Percentiles rank a stretch among this genome's conserved stretches.
Evolutionary conservation across 139 green algal genomes (phyloP).

Genomic region (Chlorella sp.): DNA sequence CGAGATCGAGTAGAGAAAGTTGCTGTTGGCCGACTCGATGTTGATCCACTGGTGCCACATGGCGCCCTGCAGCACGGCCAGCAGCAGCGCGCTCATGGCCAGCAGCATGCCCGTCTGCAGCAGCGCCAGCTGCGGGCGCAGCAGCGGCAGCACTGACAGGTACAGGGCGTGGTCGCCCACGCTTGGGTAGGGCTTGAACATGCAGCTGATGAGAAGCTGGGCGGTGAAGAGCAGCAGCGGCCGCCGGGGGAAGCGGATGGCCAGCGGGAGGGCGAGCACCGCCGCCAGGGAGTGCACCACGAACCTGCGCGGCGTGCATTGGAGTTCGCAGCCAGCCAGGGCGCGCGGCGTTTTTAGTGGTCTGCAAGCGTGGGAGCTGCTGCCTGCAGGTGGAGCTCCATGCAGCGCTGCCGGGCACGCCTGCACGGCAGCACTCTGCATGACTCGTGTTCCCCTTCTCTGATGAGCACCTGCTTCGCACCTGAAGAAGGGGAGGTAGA

Average conservation of each 20-base stretch:
- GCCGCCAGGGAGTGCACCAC: slow-evolving; percentile 40
- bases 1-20: slow-evolving; percentile 80
- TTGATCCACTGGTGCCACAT: slow-evolving; percentile 74
- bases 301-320: slow-evolving; percentile 48
- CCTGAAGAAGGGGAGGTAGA: slow-evolving; percentile 37
- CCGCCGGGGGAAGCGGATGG: slow-evolving; percentile 42
- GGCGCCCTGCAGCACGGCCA: slow-evolving; percentile 45
- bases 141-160: slow-evolving; percentile 38
- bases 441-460: too few relatives aligned
- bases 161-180: slow-evolving; percentile 50
- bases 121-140: slow-evolving; percentile 21
- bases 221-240: slow-evolving; percentile 37
- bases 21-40: slow-evolving; percentile 62
- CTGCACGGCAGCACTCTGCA: too few relatives aligned
- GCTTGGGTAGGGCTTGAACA: slow-evolving; percentile 61
- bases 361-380: too few relatives aligned
- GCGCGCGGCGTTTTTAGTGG: too few relatives aligned
- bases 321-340: neutral
- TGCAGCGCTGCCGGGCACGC: too few relatives aligned
- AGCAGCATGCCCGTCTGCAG: slow-evolving; percentile 41
- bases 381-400: too few relatives aligned
- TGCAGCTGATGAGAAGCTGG: slow-evolving; percentile 16
- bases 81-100: slow-evolving; percentile 41
- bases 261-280: slow-evolving; percentile 40
- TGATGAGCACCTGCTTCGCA: too few relatives aligned